Base-by-base conservation (phyloP, 805 yeast genomes). In the Candida ascalaphidarum region DNA sequence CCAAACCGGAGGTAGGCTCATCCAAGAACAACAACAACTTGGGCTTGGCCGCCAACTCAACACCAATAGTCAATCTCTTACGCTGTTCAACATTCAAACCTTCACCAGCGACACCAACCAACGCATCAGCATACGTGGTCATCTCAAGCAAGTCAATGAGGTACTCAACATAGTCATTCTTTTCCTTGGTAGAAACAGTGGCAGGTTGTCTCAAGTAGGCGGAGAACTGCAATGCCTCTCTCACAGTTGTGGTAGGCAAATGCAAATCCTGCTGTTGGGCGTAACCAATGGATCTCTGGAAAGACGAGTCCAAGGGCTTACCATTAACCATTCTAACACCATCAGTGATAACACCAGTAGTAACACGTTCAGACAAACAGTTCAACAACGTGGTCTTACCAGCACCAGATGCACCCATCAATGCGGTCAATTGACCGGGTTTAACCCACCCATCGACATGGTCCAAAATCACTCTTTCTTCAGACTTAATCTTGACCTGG, bases 391-490 rank as follows among this genome's bases (percentile, higher is more conserved):
- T 64, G 11, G 71, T 63, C 40, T 64, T 64, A 30, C 71, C 71
- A 24, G 61, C 54, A 26, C 71, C 71, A 7, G 67, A 58, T 13
- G 70, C 63, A 8, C 71, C 71, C 81, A 75, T 74, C 28, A 76
- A 54, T 4, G 92, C 92, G 29, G 89, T 81, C 46, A 81, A 58
- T 26, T 85, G 79, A 40, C 86, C 85, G 2, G 81, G 70, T 30
- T 62, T 57, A 23, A 81, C 86, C 81, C 83, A 81, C 27, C 89
- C 92, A 47, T 78, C 83, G 32, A 81, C 82, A 35, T 71, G 67
- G 35, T 65, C 61, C 46, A 81, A 55, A 36, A 81, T 70, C 35
- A 76, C 64, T 45, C 85, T 64, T 17, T 72, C 63, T 36, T 71
- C 82, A 22, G 53, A 52, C 44, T 77, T 74, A 40, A 77, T 74